Base-by-base conservation (phyloP, 768 basidiomycete genomes). In the Boletus rubropictus region DNA sequence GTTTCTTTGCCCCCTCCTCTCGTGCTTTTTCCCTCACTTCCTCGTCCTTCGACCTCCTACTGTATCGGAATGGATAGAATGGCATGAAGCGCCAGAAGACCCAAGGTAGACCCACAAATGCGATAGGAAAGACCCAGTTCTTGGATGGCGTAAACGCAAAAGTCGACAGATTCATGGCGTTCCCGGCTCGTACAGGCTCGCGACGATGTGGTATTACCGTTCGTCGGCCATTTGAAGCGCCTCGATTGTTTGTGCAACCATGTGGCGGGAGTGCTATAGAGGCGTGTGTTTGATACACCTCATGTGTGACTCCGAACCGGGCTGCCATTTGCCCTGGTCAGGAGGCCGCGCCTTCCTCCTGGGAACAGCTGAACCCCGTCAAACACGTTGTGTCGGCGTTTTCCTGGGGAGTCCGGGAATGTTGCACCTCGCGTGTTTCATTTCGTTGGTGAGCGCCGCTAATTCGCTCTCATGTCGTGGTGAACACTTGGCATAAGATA, bases 131-230 rank as follows among this genome's bases (percentile, higher is more conserved):
- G 34, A 56, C 50, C 53, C 51, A 66, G 45, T 56, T 56, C 45
- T 52, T 63, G 35, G 59, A 65, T 17, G 61, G 61, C 8, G 57
- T 51, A 18, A 59, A 56, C 18, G 50, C 57, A 37, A 63, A 49
- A 21, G 61, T 61, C 32, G 65, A 55, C 49, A 55, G 43, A 61
- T 61, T 64, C 64, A 65, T 65, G 18, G 60, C 53, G 39, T 39
- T 36, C 43, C 41, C 46, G 35, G 54, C n/a, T 49, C 4, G 58
- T 53, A 52, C 53, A 51, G 52, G 59, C 57, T 55, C 51, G 48
- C 52, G 42, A 50, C 46, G 36, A 41, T 47, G 51, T 48, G 29
- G 51, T 36, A 33, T 29, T 32, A 42, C 22, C 41, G 46, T 54
- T 48, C 51, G 52, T 46, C 50, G 46, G 57, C 40, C 56, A 58